Evolutionary conservation across 2,329 filamentous ascomycete species (phyloP).

Genomic region (Xylariaceae sp.): DNA sequence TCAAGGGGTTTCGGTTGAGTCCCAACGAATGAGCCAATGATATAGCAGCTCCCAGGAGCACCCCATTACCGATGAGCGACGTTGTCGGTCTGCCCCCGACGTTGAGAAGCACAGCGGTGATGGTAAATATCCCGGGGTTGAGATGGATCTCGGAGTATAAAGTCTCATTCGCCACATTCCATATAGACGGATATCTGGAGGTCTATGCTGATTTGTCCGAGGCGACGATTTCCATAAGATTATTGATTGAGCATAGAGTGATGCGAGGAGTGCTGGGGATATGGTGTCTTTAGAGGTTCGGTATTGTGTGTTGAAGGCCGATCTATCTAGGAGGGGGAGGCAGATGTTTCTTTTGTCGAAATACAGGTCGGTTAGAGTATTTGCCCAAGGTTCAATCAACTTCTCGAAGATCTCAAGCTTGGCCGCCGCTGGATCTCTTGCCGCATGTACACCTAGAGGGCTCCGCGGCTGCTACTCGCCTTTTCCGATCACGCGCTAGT

Average conservation of each 20-base stretch:
- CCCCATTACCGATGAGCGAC: conserved; percentile 56
- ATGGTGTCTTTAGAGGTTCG: conserved; percentile 44
- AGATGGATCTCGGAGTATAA: conserved; percentile 59
- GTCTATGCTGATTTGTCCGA: conserved; percentile 42
- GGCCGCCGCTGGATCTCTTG: no score
- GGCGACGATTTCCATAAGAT: conserved; percentile 55
- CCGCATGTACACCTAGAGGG: no score
- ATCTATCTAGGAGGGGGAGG: conserved; percentile 59
- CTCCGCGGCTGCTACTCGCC: no score
- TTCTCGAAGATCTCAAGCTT: no score
- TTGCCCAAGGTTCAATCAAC: no score
- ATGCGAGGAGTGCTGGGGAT: conserved; percentile 55
- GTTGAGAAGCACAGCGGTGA: conserved; percentile 57
- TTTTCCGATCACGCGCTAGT: no score
- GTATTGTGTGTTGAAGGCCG: conserved; percentile 50
- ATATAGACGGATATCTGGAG: conserved; percentile 59
- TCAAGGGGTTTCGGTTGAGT: conserved; percentile 50
- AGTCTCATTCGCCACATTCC: conserved; percentile 60
- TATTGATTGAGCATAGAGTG: conserved; percentile 56
- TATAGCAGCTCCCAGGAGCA: conserved; percentile 49
- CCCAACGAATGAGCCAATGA: conserved; percentile 54
- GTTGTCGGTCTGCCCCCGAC: conserved; percentile 59
- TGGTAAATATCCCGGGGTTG: conserved; percentile 56
- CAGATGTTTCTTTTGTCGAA: conserved; percentile 51
- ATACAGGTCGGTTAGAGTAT: no score